Conservation (phyloP, 2,329 filamentous ascomycete species). For the Nemania abortiva region DNA sequence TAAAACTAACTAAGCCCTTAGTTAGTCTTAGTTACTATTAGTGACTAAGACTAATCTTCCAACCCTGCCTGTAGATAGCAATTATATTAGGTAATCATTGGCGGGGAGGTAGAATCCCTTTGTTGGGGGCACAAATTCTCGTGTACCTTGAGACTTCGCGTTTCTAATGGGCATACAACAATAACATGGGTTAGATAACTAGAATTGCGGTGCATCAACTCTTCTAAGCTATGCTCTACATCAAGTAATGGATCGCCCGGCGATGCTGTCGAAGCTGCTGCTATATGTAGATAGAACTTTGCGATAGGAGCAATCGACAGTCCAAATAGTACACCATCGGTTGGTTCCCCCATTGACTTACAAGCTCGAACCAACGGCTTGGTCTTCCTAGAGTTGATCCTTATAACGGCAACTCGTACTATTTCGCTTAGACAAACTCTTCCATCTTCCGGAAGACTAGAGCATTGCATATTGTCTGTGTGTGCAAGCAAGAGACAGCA, state of each 20-base stretch:
- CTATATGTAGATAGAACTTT: not conserved
- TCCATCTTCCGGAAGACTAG: not conserved
- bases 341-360: not conserved
- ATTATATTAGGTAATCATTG: constrained; percentile 22
- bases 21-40: too few relatives aligned
- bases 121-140: not conserved
- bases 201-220: not conserved
- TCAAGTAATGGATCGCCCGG: too few relatives aligned
- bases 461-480: not conserved
- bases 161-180: not conserved
- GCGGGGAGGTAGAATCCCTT: not conserved
- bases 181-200: not conserved
- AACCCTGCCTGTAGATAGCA: too few relatives aligned
- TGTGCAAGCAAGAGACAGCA: too few relatives aligned
- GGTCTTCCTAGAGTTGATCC: not conserved
- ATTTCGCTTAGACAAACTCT: not conserved
- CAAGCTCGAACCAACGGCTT: not conserved
- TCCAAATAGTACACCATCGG: not conserved
- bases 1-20: too few relatives aligned
- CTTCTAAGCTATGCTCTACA: not conserved
- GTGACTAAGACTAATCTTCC: too few relatives aligned
- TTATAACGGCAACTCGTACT: not conserved
- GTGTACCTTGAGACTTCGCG: not conserved
- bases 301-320: not conserved
- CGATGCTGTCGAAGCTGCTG: too few relatives aligned